Base-by-base conservation (phyloP, 2,329 filamentous ascomycete genomes). In the Hirsutella thompsonii region DNA sequence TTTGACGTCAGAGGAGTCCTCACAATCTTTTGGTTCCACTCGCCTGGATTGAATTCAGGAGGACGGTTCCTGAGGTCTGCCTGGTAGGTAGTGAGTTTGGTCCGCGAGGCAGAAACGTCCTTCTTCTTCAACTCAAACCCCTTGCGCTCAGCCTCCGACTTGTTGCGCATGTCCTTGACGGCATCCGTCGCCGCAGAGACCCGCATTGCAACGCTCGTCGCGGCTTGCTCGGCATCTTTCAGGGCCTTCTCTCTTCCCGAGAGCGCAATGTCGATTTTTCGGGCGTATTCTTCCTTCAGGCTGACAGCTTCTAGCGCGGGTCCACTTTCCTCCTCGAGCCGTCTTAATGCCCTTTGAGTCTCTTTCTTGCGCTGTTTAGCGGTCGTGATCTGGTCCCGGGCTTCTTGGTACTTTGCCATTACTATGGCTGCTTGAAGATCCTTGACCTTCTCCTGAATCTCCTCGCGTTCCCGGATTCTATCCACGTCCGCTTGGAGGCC, bases 401-500 rank as follows among this genome's bases (percentile, higher is more conserved):
- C 67, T 23, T 74, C 66, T 26, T 67, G 67, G 53, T 85, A 90
- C 46, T 74, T 66, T 18, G 82, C 71, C 30, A 88, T 66, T 0
- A 83, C 76, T 32, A 79, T 72, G 20, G 76, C 72, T 29, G 72
- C 73, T 47, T 82, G 69, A 36, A 94, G 68, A 37, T 81, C 68
- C 20, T 72, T 64, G 4, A 90, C 69, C 42, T 73, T 75, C 40
- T 74, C 64, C 52, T 81, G 67, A 38, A 88, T 76, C 40, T 76
- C 70, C 42, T 81, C 75, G 43, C 88, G 76, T 57, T 96, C 82
- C 38, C 77, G 76, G 53, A 92, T 72, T 47, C 85, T 79, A 51
- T 93, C 81, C 20, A 96, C 88, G 52, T 95, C 89, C 9, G 76
- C 79, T 52, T 84, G 77, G 36, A 93, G 76, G 38, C 77, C 73